These are phyloP conservation scores for Ustilago crameri DNA, from an alignment of 1,284 basidiomycete species.

Conservation along the genomic window DNA sequence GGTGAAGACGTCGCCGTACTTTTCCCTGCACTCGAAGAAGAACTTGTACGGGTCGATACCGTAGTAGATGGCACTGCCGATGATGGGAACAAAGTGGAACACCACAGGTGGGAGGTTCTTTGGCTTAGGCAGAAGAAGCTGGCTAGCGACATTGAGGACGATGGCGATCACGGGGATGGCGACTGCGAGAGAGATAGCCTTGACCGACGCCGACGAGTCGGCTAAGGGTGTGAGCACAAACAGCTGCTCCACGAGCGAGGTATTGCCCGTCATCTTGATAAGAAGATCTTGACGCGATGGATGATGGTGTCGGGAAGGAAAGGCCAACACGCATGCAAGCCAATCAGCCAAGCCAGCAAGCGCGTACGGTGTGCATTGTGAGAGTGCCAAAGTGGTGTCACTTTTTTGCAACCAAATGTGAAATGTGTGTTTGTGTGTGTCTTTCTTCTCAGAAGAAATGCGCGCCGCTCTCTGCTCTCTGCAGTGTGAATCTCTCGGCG, in stretches of 20 bases:
- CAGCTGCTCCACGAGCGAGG: conserved; percentile 33
- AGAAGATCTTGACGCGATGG: background rate
- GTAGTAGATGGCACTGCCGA: conserved; percentile 79
- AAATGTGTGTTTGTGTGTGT: background rate
- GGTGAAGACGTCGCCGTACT: conserved; percentile 86
- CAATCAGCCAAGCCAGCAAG: background rate
- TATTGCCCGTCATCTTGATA: background rate
- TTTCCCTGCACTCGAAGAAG: conserved; percentile 80
- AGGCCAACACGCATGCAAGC: background rate
- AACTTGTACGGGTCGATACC: conserved; percentile 84
- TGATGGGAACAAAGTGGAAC: conserved; percentile 80
- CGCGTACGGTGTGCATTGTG: background rate
- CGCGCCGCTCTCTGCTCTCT: too few relatives aligned
- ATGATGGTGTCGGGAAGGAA: background rate
- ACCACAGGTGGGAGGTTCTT: conserved; percentile 76
- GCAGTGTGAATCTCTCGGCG: too few relatives aligned
- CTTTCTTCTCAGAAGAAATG: conserved; percentile 3
- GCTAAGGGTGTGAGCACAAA: conserved; percentile 38
- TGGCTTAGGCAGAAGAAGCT: conserved; percentile 53
- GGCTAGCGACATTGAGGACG: conserved; percentile 74
- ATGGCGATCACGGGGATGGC: conserved; percentile 65
- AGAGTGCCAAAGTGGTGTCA: conserved; percentile 4
- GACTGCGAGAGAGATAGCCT: conserved; percentile 24
- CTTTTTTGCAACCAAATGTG: background rate
- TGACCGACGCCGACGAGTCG: conserved; percentile 14